phyloP scores from a whole-genome alignment of 257 asterid genomes.

The Nicotiana obtusifolia region DNA sequence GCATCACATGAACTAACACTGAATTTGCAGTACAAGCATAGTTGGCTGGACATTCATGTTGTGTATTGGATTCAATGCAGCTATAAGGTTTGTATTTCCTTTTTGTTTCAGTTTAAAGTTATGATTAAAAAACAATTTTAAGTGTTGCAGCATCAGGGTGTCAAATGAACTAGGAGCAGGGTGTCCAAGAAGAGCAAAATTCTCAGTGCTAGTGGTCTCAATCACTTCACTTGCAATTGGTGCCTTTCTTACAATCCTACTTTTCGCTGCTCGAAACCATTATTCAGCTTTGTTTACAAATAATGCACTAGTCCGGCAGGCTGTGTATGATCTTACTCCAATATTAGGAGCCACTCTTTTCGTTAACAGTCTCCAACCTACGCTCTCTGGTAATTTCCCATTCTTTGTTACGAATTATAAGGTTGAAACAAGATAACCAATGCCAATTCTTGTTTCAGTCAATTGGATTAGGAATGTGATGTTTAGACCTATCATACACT shows the following conservation, averaged over 20 bases:
- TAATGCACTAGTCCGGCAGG: not conserved
- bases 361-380: constrained; percentile 11
- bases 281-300: constrained; percentile 3
- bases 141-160: constrained; percentile 5
- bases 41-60: constrained; percentile 16
- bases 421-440: too few species aligned
- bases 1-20: not conserved
- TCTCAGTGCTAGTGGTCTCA: not conserved
- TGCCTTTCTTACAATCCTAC: not conserved
- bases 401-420: too few species aligned
- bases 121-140: not conserved
- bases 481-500: too few species aligned
- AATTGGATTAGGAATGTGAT: too few species aligned
- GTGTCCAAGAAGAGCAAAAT: constrained; percentile 9
- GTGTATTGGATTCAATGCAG: constrained; percentile 19
- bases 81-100: constrained; percentile 10
- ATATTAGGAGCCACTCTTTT: constrained; percentile 7
- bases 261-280: not conserved
- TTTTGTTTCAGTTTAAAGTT: not conserved
- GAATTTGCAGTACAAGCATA: constrained; percentile 10
- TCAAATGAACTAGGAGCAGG: constrained; percentile 15
- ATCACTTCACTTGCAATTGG: constrained; percentile 7
- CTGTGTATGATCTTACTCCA: constrained; percentile 16
- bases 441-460: too few species aligned
- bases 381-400: constrained; percentile 4